phyloP scores from a whole-genome alignment of 2,329 filamentous ascomycete genomes.

The Bipolaris zeicola region DNA sequence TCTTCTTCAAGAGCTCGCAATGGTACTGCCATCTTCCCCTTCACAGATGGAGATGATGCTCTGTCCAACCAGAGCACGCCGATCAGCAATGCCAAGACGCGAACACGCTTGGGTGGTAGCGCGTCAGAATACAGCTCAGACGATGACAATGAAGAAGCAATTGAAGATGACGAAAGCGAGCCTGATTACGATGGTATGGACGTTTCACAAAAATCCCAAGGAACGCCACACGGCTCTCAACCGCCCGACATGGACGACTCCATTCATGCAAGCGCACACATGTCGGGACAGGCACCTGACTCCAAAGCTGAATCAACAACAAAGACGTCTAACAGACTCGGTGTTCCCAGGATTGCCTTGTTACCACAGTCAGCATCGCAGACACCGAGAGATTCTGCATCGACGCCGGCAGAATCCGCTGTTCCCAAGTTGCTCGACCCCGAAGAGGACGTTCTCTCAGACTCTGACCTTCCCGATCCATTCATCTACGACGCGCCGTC shows the following conservation, averaged over 20 bases:
- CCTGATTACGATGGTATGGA: constrained; percentile 21
- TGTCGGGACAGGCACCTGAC: constrained; percentile 10
- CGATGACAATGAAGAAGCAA: constrained; percentile 21
- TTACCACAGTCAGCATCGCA: constrained; percentile 28
- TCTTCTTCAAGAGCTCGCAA: constrained; percentile 40
- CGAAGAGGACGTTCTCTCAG: constrained; percentile 43
- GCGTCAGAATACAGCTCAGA: constrained; percentile 21
- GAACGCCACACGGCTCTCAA: constrained; percentile 25
- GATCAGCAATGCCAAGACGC: constrained; percentile 36
- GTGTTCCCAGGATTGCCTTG: constrained; percentile 31
- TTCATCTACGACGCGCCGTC: constrained; percentile 38
- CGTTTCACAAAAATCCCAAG: constrained; percentile 16
- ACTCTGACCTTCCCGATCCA: constrained; percentile 46
- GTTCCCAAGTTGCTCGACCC: constrained; percentile 34
- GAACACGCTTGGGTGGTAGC: constrained; percentile 28
- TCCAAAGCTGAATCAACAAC: constrained; percentile 11
- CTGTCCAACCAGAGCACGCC: constrained; percentile 44
- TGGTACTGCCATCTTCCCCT: constrained; percentile 40
- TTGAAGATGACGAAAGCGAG: constrained; percentile 26
- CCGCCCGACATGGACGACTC: constrained; percentile 23
- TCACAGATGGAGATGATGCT: constrained; percentile 43
- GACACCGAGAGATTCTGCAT: constrained; percentile 33
- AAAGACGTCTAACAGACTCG: constrained; percentile 16
- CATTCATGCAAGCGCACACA: constrained; percentile 15
- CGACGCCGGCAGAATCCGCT: constrained; percentile 31